phyloP scores from a whole-genome alignment of 306 rosid genomes.

The Rubus parviflorus region DNA sequence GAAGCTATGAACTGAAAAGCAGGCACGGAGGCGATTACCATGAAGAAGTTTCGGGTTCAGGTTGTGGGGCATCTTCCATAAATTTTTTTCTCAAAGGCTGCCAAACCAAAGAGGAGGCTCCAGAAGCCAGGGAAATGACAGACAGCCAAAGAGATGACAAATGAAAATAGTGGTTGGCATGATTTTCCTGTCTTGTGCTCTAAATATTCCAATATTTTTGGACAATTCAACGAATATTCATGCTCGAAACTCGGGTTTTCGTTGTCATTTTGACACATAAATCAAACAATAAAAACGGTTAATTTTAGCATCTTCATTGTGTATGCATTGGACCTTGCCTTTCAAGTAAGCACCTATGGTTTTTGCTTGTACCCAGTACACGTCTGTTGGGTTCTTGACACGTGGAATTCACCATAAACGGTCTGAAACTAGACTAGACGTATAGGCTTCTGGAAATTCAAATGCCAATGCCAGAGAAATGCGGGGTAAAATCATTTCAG shows the following conservation, averaged over 20 bases:
- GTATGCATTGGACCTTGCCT: not conserved
- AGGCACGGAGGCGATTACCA: conserved; percentile 31
- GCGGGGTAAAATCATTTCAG: too few species aligned
- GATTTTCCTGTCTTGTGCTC: conserved; percentile 33
- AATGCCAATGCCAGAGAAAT: too few species aligned
- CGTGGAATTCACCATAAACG: conserved; percentile 7
- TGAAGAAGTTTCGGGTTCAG: conserved; percentile 38
- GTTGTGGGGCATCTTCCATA: conserved; percentile 41
- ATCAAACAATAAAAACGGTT: not conserved
- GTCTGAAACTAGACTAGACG: not conserved
- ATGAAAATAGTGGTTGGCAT: conserved; percentile 47
- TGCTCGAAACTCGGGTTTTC: conserved; percentile 47
- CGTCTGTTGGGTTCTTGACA: conserved; percentile 15
- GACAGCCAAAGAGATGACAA: conserved; percentile 20
- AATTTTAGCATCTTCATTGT: conserved; percentile 17
- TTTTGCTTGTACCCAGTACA: not conserved
- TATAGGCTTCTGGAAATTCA: too few species aligned
- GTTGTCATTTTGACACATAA: conserved; percentile 2
- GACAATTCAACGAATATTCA: conserved; percentile 36
- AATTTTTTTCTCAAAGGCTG: conserved; percentile 23
- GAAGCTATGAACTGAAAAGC: conserved; percentile 35
- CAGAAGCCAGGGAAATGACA: conserved; percentile 33
- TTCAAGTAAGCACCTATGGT: conserved; percentile 32
- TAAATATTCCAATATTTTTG: conserved; percentile 21
- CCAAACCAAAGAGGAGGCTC: conserved; percentile 21